Evolutionary conservation across 1,139 yeast species (phyloP), one percentile per base, ranked within the genome.

Genomic region (Yamadazyma blattariae): DNA sequence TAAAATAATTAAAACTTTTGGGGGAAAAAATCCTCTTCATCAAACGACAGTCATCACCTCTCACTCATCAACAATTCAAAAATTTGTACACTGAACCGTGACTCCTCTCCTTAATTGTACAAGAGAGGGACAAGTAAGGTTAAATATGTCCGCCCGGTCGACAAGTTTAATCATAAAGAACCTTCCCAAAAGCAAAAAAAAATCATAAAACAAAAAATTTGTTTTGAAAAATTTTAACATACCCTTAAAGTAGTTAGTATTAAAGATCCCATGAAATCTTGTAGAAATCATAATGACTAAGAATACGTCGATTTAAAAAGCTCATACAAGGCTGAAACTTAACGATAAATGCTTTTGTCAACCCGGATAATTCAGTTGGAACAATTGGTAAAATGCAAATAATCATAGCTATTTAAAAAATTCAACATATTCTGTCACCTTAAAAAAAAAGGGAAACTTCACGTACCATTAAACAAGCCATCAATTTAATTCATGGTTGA

Each of bases 251-350:
- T n/a, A n/a, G n/a, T n/a, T n/a, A n/a, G n/a, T n/a, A n/a, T n/a
- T n/a, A n/a, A n/a, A n/a, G n/a, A n/a, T n/a, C n/a, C n/a, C n/a
- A n/a, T n/a, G n/a, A n/a, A n/a, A n/a, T n/a, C n/a, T n/a, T n/a
- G n/a, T n/a, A n/a, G n/a, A n/a, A n/a, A n/a, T n/a, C n/a, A n/a
- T n/a, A n/a, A n/a, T n/a, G n/a, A n/a, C n/a, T n/a, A n/a, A n/a
- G n/a, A n/a, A n/a, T n/a, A n/a, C n/a, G n/a, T n/a, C n/a, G n/a
- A n/a, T n/a, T n/a, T n/a, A n/a, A n/a, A n/a, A n/a, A n/a, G n/a
- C 86, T 80, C 87, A 80, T 79, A 79, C 86, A 79, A 79, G 86
- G 86, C 86, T 80, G 86, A 80, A 80, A 80, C 87, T 80, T 80
- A 80, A 79, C 85, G 85, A 79, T 56, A 59, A n/a, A 64, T 74